Percentiles rank a stretch among this genome's conserved stretches.
phyloP scores from a whole-genome alignment of 352 stramenopile genomes.

The Pilasporangium apinafurcum region DNA sequence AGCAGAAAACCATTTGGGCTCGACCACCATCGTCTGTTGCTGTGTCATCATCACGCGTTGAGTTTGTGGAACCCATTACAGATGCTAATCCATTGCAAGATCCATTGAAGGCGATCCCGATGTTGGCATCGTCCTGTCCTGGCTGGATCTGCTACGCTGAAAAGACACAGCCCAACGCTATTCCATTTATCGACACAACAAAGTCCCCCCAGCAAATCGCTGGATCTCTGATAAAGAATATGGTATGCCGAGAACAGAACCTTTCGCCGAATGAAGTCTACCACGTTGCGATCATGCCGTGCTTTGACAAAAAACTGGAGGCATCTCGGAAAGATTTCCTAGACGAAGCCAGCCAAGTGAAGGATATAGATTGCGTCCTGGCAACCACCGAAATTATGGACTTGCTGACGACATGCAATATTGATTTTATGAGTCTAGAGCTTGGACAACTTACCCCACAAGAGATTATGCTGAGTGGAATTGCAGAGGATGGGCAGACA shows the following conservation, averaged over 20 bases:
- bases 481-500: constrained; percentile 40
- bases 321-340: constrained; percentile 90
- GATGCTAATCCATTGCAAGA: constrained; percentile 48
- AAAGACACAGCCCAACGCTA: constrained; percentile 92
- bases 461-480: constrained; percentile 64
- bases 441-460: constrained; percentile 54
- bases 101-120: constrained; percentile 73
- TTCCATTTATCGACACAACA: constrained; percentile 93
- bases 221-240: constrained; percentile 73
- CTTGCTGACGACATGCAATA: constrained; percentile 40
- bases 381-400: constrained; percentile 79
- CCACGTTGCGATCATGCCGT: constrained; percentile 96
- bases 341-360: constrained; percentile 48
- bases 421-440: constrained; percentile 65
- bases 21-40: constrained; percentile 65
- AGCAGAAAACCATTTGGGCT: constrained; percentile 63
- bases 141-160: constrained; percentile 98
- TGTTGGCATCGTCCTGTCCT: constrained; percentile 95
- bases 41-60: constrained; percentile 54
- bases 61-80: constrained; percentile 59
- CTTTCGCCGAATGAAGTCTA: constrained; percentile 73
- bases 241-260: constrained; percentile 58
- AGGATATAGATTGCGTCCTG: constrained; percentile 95
- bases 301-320: constrained; percentile 99
- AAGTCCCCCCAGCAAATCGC: constrained; percentile 96